Evolutionary conservation across 495 filamentous ascomycete species (phyloP).

Genomic region (Collariella sp.): DNA sequence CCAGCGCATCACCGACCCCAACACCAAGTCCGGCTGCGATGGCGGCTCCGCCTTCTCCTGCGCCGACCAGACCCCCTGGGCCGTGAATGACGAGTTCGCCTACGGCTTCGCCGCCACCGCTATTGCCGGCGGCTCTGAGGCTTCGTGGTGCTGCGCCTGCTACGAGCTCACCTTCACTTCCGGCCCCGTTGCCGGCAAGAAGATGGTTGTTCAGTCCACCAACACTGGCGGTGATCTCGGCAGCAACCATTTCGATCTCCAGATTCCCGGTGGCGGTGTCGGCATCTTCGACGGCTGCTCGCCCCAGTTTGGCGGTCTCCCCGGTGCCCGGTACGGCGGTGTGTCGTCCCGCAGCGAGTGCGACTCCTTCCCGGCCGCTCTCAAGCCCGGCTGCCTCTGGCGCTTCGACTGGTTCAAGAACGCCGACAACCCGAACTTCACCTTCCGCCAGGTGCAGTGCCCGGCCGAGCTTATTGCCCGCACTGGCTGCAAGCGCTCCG

Average conservation of each 20-base stretch:
- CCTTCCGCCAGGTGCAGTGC: constrained; percentile 46
- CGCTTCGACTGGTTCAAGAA: constrained; percentile 53
- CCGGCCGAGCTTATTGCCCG: constrained; percentile 43
- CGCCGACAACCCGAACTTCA: constrained; percentile 48
- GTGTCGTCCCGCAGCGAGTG: constrained; percentile 41
- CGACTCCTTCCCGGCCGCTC: constrained; percentile 39
- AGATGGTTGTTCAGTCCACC: constrained; percentile 55
- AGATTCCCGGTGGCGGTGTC: constrained; percentile 51
- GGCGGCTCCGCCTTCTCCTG: constrained; percentile 46
- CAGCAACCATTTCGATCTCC: constrained; percentile 50
- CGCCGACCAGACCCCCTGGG: constrained; percentile 47
- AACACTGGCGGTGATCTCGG: constrained; percentile 52
- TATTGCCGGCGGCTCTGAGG: constrained; percentile 36
- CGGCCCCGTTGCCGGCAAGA: constrained; percentile 42
- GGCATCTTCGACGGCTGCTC: constrained; percentile 49
- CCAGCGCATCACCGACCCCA: constrained; percentile 29
- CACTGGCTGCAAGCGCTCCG: constrained; percentile 39
- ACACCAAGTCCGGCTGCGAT: constrained; percentile 29
- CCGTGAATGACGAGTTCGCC: constrained; percentile 39
- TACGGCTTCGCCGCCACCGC: constrained; percentile 51
- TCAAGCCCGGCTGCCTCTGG: constrained; percentile 48
- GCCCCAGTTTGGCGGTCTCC: constrained; percentile 45
- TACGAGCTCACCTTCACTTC: constrained; percentile 39
- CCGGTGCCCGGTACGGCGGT: constrained; percentile 49
- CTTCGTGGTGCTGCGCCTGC: constrained; percentile 48